phyloP scores from a whole-genome alignment of 2,329 filamentous ascomycete species.

The Diaporthe velutina region DNA sequence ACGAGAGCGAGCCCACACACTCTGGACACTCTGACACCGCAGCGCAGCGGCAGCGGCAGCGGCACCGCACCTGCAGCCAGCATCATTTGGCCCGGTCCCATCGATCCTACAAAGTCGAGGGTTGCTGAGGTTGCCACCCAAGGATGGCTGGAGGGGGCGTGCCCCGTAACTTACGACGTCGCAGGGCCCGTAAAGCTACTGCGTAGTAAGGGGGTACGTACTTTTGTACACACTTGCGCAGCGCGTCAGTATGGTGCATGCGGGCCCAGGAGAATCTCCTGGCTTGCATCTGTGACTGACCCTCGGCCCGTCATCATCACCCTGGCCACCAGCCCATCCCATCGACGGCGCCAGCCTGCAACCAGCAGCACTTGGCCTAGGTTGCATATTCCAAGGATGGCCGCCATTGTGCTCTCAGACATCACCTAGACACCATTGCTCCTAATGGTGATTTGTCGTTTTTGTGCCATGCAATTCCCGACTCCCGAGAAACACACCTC shows the following conservation, averaged over 20 bases:
- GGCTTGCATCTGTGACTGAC: conserved; percentile 31
- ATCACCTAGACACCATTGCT: conserved; percentile 28
- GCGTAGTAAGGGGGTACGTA: conserved; percentile 23
- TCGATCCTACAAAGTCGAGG: conserved; percentile 27
- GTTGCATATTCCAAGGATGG: conserved; percentile 29
- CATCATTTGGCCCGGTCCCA: conserved; percentile 7
- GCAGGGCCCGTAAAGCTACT: conserved; percentile 33
- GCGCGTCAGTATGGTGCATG: conserved; percentile 14
- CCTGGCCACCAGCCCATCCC: conserved; percentile 12
- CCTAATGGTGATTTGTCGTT: conserved; percentile 19
- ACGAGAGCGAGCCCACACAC: conserved; percentile 24
- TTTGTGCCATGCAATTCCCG: conserved; percentile 20
- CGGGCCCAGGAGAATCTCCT: conserved; percentile 33
- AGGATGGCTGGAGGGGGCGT: conserved; percentile 23
- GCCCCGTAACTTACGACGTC: conserved; percentile 38
- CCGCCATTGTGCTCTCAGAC: conserved; percentile 26
- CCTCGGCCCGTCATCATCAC: conserved; percentile 25
- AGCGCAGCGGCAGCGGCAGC: conserved; percentile 28
- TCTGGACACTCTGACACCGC: too few species aligned
- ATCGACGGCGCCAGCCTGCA: conserved; percentile 21
- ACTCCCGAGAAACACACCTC: conserved; percentile 22
- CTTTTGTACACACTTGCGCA: conserved; percentile 3
- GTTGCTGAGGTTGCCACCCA: conserved; percentile 32
- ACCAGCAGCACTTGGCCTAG: conserved; percentile 20
- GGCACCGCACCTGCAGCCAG: conserved; percentile 13